Conservation (phyloP, 2,329 filamentous ascomycete genomes). For the Blastomyces silverae region DNA sequence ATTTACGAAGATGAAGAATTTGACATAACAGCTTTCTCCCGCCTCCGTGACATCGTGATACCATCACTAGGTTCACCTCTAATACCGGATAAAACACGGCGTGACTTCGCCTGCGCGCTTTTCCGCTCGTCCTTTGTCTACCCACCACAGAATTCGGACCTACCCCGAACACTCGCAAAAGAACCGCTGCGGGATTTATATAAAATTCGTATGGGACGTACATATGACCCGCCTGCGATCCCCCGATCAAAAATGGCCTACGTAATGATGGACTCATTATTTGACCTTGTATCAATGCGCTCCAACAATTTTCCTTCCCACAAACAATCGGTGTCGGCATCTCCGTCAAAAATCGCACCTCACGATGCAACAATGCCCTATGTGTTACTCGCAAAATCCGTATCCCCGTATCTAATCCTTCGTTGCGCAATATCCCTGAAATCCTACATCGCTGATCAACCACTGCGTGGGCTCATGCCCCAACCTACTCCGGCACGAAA, state of each 20-base stretch:
- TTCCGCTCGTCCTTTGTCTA: constrained; percentile 81
- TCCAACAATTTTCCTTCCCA: constrained; percentile 15
- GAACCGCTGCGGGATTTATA: constrained; percentile 58
- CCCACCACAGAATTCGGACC: constrained; percentile 55
- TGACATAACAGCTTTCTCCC: constrained; percentile 67
- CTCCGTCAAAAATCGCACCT: not conserved
- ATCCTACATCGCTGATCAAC: constrained; percentile 83
- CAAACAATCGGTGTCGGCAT: constrained; percentile 18
- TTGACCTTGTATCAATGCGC: constrained; percentile 56
- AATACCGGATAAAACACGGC: constrained; percentile 61
- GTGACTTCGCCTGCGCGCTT: constrained; percentile 64
- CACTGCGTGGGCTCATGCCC: constrained; percentile 79
- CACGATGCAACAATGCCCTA: constrained; percentile 34
- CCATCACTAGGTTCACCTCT: constrained; percentile 60
- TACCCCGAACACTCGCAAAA: constrained; percentile 43
- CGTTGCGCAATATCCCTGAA: constrained; percentile 74
- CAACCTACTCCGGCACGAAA: constrained; percentile 73
- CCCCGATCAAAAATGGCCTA: constrained; percentile 68
- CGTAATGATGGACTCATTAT: constrained; percentile 71
- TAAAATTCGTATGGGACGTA: constrained; percentile 61
- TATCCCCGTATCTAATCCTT: constrained; percentile 74
- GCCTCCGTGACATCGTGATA: constrained; percentile 61
- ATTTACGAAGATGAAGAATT: constrained; percentile 67
- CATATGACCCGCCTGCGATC: constrained; percentile 59
- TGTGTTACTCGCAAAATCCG: constrained; percentile 62